These are phyloP conservation scores for Ammopiptanthus mongolicus DNA, from an alignment of 306 rosid genomes.

Conservation along the genomic window DNA sequence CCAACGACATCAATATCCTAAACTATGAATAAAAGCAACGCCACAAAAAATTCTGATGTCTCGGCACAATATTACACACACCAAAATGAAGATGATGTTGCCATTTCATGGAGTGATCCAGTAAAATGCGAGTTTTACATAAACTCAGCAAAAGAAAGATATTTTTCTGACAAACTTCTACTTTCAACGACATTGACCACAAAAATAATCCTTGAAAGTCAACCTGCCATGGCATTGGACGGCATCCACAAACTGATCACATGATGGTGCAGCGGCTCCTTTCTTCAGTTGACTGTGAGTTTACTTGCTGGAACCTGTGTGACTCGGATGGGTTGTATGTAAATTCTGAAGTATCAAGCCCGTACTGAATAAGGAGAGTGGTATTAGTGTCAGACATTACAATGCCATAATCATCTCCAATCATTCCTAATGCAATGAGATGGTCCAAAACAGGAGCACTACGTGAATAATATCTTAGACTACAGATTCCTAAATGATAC, in stretches of 20 bases:
- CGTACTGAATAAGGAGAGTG: conserved; percentile 57
- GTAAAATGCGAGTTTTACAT: conserved; percentile 34
- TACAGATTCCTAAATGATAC: neutral
- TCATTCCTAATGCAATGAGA: neutral
- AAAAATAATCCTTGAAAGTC: conserved; percentile 24
- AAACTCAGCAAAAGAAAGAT: conserved; percentile 31
- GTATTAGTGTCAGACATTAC: neutral
- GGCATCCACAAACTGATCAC: conserved; percentile 44
- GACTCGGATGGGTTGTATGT: conserved; percentile 96
- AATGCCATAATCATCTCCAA: conserved; percentile 12
- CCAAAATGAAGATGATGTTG: conserved; percentile 20
- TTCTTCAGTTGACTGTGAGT: conserved; percentile 83
- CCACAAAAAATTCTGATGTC: neutral
- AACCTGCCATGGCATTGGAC: conserved; percentile 6
- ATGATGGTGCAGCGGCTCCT: conserved; percentile 84
- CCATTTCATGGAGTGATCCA: conserved; percentile 24
- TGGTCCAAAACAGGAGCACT: neutral
- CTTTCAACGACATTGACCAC: conserved; percentile 20
- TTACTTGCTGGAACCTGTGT: conserved; percentile 63
- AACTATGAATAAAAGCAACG: conserved; percentile 14
- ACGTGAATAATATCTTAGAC: neutral
- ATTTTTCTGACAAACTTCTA: conserved; percentile 13
- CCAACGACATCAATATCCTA: neutral
- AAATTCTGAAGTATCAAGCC: conserved; percentile 88
- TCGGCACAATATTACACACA: conserved; percentile 22